Base-by-base conservation (phyloP, 176 grass and related monocot species). In the Avena eriantha region DNA sequence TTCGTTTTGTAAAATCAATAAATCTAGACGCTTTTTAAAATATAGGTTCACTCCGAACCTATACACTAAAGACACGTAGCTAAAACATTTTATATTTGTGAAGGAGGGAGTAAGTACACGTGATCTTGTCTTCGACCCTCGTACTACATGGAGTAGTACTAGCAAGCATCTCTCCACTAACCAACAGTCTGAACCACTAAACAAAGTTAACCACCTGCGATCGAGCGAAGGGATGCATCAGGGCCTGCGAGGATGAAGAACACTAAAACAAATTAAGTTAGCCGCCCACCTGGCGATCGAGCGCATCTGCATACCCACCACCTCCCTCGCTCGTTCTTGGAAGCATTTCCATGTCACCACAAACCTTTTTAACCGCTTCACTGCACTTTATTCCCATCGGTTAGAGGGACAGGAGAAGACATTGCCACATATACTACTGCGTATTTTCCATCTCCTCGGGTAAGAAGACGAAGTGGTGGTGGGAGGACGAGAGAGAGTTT, bases 281-380 rank as follows among this genome's bases (percentile, higher is more conserved):
- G 76, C 41, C 49, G 35, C 9, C 26, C 8, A 10, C 76, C 50
- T 31, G 8, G 8, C 14, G 51, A 41, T 73, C 31, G 43, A 83
- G 82, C 63, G 63, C 83, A 86, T 82, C 63, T 90, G 80, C 29
- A 18, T 39, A 5, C 36, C 82, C 76, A 89, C 65, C 80, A 53
- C 35, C 50, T 6, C 60, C 23, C 82, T 81, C 82, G 47, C 83
- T 81, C 87, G 48, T 85, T 76, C 68, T 80, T 67, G 47, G 57
- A 67, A 75, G 68, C 47, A 59, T 41, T 29, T 3, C 61, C 79
- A 86, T 90, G 71, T 90, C 83, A 86, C 72, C 10, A 12, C 63
- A 46, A 60, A 7, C 47, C 45, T 70, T 82, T 86, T 82, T 48
- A 46, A 73, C 61, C 35, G 10, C 47, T 48, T 47, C 56, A 21